Evolutionary conservation across 352 stramenopile species (phyloP), one percentile per base, ranked within the genome.

Genomic region (Pythium vanterpoolii): DNA sequence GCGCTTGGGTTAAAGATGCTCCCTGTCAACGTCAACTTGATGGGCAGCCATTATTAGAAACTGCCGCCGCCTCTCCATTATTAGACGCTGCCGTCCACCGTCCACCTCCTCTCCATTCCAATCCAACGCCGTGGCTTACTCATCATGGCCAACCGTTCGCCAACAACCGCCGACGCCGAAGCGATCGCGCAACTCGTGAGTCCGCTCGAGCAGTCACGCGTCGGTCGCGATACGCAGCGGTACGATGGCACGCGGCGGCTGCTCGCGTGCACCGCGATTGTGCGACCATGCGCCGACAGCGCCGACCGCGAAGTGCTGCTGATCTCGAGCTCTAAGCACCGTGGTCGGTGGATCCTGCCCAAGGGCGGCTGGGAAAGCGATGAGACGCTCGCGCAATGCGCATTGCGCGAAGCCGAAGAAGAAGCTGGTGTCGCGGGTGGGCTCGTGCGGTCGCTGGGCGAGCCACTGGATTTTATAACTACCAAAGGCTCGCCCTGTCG

Each of bases 331-430:
- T 87, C 89, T 62, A 98, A 98, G 65, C 70, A 86, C 44, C 49
- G 60, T 26, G 68, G 77, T 31, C 86, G 96, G 57, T 99, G 95
- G 95, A 98, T 98, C 46, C 65, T 99, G 8, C 96, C 96, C n/a
- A 99, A 99, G 67, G 96, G 96, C 39, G 96, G 95, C 1, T 99
- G 96, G 96, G 96, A 99, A 68, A 79, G 47, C 21, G 96, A 99
- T 61, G 96, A 99, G 68, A 89, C 81, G 0, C 71, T 87, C n/a
- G 73, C 90, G 54, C 85, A 98, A 56, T 94, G 89, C 59, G 96
- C 93, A 5, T 68, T 91, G 40, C 79, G 96, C 7, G 96, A 99
- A 69, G 93, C 85, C 8, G 95, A 96, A 55, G 96, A 99, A 70
- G 96, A 99, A 70, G 91, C 80, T 3, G 96, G 96, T 26, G 79